These are phyloP conservation scores for Cordyceps cicadae DNA, from an alignment of 2,329 filamentous ascomycete species.

Conservation along the genomic window DNA sequence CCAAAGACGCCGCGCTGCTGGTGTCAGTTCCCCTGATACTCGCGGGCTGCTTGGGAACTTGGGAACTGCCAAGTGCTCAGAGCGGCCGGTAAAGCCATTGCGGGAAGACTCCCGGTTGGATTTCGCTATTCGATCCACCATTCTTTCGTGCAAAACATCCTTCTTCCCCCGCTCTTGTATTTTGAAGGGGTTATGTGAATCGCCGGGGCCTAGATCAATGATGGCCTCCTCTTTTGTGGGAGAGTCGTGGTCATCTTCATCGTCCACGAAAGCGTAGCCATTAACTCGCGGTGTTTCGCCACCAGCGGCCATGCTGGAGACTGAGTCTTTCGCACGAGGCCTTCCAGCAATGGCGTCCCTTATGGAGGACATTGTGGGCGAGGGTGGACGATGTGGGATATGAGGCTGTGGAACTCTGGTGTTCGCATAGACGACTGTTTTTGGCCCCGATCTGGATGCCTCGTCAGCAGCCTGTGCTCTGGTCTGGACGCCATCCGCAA, in stretches of 20 bases:
- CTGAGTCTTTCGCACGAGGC: constrained; percentile 53
- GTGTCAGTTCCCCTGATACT: constrained; percentile 53
- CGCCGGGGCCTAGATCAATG: constrained; percentile 51
- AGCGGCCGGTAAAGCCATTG: constrained; percentile 51
- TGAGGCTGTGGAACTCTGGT: constrained; percentile 61
- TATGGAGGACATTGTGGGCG: constrained; percentile 77
- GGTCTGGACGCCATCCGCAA: constrained; percentile 53
- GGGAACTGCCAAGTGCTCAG: constrained; percentile 54
- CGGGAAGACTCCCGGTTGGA: constrained; percentile 57
- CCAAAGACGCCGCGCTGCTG: constrained; percentile 63
- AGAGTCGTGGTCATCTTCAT: constrained; percentile 51
- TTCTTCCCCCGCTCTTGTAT: constrained; percentile 66
- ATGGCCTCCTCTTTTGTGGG: constrained; percentile 23
- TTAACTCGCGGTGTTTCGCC: constrained; percentile 84
- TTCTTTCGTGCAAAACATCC: constrained; percentile 74
- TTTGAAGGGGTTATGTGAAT: constrained; percentile 70
- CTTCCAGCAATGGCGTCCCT: constrained; percentile 74
- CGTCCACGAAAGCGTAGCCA: constrained; percentile 90
- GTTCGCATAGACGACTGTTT: constrained; percentile 70
- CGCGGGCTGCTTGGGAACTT: constrained; percentile 60
- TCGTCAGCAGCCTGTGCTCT: constrained; percentile 60
- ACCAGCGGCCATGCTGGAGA: constrained; percentile 48
- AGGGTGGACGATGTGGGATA: constrained; percentile 47
- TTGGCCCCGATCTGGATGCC: constrained; percentile 65
- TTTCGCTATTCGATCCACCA: constrained; percentile 74